Conservation (phyloP, 2,329 filamentous ascomycete genomes). For the Drechslerella coelobrocha region DNA sequence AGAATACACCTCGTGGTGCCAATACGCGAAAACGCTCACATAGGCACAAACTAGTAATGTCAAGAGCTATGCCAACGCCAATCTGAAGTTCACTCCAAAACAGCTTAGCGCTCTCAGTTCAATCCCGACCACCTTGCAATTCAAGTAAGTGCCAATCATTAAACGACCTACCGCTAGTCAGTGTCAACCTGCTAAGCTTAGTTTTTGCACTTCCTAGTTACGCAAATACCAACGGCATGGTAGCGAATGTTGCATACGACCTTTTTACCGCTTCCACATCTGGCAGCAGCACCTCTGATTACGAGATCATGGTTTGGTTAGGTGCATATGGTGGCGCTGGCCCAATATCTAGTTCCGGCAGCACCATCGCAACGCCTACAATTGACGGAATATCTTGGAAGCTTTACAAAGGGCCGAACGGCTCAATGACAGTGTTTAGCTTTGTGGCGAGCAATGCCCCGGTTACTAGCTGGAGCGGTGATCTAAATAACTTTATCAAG, state of each 20-base stretch:
- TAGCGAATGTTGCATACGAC: constrained; percentile 69
- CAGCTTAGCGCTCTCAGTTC: constrained; percentile 57
- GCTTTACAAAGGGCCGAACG: constrained; percentile 69
- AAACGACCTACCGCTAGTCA: too few species aligned
- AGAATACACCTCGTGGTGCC: constrained; percentile 15
- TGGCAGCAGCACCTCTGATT: constrained; percentile 62
- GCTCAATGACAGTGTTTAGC: constrained; percentile 67
- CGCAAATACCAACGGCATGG: constrained; percentile 60
- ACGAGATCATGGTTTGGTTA: constrained; percentile 73
- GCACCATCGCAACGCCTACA: constrained; percentile 64
- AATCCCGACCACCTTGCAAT: constrained; percentile 59
- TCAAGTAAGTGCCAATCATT: constrained; percentile 56
- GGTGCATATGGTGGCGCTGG: constrained; percentile 66
- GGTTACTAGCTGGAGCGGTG: constrained; percentile 65
- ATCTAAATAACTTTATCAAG: constrained; percentile 66
- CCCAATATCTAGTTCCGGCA: constrained; percentile 67
- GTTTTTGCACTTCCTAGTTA: constrained; percentile 57
- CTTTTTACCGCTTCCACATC: constrained; percentile 65
- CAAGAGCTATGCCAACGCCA: constrained; percentile 55
- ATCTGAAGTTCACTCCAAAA: constrained; percentile 56
- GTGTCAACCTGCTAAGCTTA: not conserved
- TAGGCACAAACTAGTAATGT: constrained; percentile 45
- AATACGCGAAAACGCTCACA: constrained; percentile 1
- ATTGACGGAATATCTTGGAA: constrained; percentile 66
- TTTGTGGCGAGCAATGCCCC: constrained; percentile 64